Evolutionary conservation across 257 asterid genomes (phyloP).

Genomic region (Paraleonurus japonicus): DNA sequence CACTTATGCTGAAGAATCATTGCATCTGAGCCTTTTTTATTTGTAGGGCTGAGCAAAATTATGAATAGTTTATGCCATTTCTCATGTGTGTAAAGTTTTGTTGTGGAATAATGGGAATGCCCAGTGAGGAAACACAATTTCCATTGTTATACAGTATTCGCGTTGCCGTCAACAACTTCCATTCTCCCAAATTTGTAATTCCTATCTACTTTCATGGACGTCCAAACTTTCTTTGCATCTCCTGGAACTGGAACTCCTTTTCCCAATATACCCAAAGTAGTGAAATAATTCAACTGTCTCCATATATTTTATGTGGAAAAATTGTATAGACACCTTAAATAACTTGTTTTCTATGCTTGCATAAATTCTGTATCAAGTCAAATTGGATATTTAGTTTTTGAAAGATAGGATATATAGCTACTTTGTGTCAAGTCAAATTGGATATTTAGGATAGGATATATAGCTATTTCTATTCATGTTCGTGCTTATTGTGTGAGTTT

Average conservation of each 20-base stretch:
- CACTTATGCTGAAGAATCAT: too few species aligned
- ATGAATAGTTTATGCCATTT: too few species aligned
- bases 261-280: background rate
- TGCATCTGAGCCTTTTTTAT: too few species aligned
- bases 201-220: too few species aligned
- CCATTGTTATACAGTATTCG: too few species aligned
- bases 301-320: background rate
- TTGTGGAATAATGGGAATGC: too few species aligned
- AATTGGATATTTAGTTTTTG: background rate
- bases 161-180: too few species aligned
- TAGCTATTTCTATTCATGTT: background rate
- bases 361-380: background rate
- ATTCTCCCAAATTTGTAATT: too few species aligned
- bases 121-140: too few species aligned
- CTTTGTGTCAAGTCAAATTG: background rate
- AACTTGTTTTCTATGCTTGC: background rate
- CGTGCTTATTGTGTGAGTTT: background rate
- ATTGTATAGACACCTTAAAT: background rate
- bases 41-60: too few species aligned
- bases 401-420: background rate
- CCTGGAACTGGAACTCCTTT: background rate
- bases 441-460: background rate
- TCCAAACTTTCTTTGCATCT: background rate
- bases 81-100: too few species aligned
- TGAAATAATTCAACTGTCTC: background rate